phyloP scores from a whole-genome alignment of 306 rosid genomes.

The Fragaria iinumae region DNA sequence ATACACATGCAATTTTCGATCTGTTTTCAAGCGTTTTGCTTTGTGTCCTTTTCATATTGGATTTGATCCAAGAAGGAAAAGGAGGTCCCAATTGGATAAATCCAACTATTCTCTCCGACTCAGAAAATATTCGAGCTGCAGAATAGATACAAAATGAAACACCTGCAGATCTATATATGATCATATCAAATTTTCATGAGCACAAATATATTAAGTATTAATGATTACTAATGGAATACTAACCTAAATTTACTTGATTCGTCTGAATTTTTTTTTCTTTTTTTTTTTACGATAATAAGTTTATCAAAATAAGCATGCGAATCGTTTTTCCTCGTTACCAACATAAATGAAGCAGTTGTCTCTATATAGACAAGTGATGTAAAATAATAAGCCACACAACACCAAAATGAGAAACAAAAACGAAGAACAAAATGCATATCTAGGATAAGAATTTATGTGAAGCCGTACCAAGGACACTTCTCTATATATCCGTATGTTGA shows the following conservation, averaged over 20 bases:
- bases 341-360: background rate
- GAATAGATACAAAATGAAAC: background rate
- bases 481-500: constrained; percentile 27
- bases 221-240: no score
- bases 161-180: background rate
- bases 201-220: background rate
- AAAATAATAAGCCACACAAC: background rate
- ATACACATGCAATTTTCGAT: no score
- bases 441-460: background rate
- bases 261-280: background rate
- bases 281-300: background rate
- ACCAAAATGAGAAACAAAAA: background rate
- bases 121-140: background rate
- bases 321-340: background rate
- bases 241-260: no score
- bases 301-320: no score
- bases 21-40: no score
- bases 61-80: constrained; percentile 21
- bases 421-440: background rate
- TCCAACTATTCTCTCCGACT: constrained; percentile 16
- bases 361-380: background rate
- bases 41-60: constrained; percentile 17
- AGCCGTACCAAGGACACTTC: constrained; percentile 63
- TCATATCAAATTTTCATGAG: background rate
- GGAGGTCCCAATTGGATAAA: constrained; percentile 37